Evolutionary conservation across 768 basidiomycete species (phyloP), one percentile per base, ranked within the genome.

Genomic region (Hericium alpestre): DNA sequence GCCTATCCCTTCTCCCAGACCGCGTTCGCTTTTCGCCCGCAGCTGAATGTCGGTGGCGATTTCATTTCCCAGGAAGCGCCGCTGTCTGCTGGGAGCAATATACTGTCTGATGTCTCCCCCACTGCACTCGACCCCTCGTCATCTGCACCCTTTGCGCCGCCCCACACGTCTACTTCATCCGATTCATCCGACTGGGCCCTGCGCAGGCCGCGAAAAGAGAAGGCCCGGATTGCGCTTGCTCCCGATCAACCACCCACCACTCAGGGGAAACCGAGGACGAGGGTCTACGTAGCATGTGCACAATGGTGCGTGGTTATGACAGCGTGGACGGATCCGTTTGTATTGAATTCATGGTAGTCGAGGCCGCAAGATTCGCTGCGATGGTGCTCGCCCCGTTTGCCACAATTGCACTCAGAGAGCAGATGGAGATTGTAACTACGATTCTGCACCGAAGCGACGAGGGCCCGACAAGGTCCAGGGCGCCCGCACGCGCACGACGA

Each of bases 391-490:
- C 61, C 89, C 89, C 10, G 64, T 75, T 10, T 91, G 89, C 65
- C 80, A 86, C 64, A 89, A 89, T 64, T 91, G 88, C 64, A 69
- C 72, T 41, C 80, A 79, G 60, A 78, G 85, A 40, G 58, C 58
- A n/a, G 56, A 58, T 15, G 58, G 63, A 47, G 75, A 78, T 49
- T 91, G 89, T 65, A 66, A 72, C 53, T 91, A 90, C 62, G 89
- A 91, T 62, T 56, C 78, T 13, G 69, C 79, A 4, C 89, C 89
- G 20, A 90, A 86, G 64, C 84, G 89, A 48, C 79, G 89, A 41
- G 89, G 89, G 1, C 89, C 89, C 2, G 89, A 90, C 69, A 87
- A 79, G 69, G 77, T 74, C 0, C 87, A 87, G n/a, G 88, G 89
- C 20, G 86, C 86, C 40, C 83, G 89, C 23, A 86, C 88, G 64